Base-by-base conservation (phyloP, 1,284 basidiomycete species). In the Hemileia vastatrix region DNA sequence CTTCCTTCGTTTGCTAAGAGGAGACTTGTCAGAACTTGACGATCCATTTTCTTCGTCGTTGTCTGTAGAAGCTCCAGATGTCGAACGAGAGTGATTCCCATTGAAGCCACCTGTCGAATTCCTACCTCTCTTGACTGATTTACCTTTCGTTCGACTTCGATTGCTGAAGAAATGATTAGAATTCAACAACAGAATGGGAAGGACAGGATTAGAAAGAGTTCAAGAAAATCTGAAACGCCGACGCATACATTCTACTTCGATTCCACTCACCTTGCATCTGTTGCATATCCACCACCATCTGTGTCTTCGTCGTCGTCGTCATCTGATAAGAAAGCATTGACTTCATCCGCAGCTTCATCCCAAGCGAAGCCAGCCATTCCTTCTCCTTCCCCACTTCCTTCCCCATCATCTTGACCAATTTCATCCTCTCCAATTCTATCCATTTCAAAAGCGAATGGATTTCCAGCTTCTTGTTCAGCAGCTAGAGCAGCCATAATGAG, bases 321-420 rank as follows among this genome's bases (percentile, higher is more conserved):
- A 23, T 63, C 64, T 8, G 56, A 55, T 11, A 51, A 33, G 50
- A 72, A 73, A 3, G 70, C 73, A 45, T 75, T 71, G 2, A 75
- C 72, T 61, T 75, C 74, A 54, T 73, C 72, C 6, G 71, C 72
- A n/a, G 73, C 74, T 23, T 71, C 72, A 15, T 66, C 67, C 74
- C 74, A 75, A 36, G 21, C 54, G 31, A 43, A 31, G 15, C 44
- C 33, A 19, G 54, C 2, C 24, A 47, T 33, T 49, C 21, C 27
- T 31, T 47, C 27, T 18, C 18, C 61, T 27, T 19, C 27, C 15
- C 19, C 24, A 23, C 19, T 18, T 15, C 43, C 62, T 48, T 60
- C 21, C 48, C 36, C 19, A 9, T 40, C 64, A 9, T 44, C 51
- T 31, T 11, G 6, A 21, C 45, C 23, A 11, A 59, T 23, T 31